Base-by-base conservation (phyloP, 106 monocot genomes). In the Narthecium ossifragum region DNA sequence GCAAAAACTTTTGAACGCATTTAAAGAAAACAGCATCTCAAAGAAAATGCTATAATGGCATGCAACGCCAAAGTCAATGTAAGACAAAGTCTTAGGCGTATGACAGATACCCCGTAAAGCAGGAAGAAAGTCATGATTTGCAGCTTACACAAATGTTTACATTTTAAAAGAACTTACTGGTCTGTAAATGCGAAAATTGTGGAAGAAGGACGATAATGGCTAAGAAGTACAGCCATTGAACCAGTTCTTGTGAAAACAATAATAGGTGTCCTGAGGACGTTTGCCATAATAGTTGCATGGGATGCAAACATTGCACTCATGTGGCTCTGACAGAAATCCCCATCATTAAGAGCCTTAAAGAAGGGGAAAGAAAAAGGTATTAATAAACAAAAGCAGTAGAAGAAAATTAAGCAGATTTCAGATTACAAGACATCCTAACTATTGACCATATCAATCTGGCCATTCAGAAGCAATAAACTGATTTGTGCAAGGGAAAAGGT, bases 231-330 rank as follows among this genome's bases (percentile, higher is more conserved):
- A 53, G 94, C 94, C 94, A 96, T 96, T 23, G 94, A 96, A 39
- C 86, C 94, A 13, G 94, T 90, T 60, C 74, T 83, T 39, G 94
- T 96, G 82, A 96, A 96, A 70, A 96, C 94, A 39, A 96, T 80
- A 26, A 96, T 96, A 21, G 90, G 76, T 40, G 86, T 79, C 30
- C 62, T 51, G 11, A 90, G 70, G 36, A 78, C 78, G 51, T 96
- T 69, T 0, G 86, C 77, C 80, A 96, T 96, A 18, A 56, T 69
- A 2, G 94, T 80, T 39, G 94, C 75, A 75, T 96, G 94, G 0
- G 70, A 80, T 29, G 90, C 94, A 83, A 96, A 96, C 85, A 86
- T 80, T 54, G 74, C 68, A 60, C 94, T 90, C 63, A 85, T 70
- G 46, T 78, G 49, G 51, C 71, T 73, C 73, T 73, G 74, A 49